These are phyloP conservation scores for Phlyctochytrium planicorne DNA, from an alignment of 192 early-diverging fungal species.

Conservation along the genomic window DNA sequence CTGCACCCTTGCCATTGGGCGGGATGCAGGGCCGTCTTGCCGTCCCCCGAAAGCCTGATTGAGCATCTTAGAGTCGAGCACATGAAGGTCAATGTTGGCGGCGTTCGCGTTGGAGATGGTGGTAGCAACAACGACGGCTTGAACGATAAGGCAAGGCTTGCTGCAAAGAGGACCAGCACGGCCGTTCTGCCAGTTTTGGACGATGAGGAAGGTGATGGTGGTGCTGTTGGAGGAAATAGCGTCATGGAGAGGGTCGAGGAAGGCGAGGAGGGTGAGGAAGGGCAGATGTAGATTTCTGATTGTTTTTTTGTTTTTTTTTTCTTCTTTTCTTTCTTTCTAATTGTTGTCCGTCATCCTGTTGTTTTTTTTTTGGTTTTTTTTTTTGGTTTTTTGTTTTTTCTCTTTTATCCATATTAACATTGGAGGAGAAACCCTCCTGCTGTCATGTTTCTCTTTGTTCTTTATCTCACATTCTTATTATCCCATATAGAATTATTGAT, in stretches of 20 bases:
- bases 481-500: too few relatives aligned
- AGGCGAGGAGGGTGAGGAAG: not conserved
- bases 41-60: slow-evolving; percentile 2
- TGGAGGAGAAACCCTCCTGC: too few relatives aligned
- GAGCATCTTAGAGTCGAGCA: slow-evolving; percentile 13
- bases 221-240: not conserved
- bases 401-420: too few relatives aligned
- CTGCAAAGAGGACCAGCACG: not conserved
- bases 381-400: not conserved
- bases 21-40: slow-evolving; percentile 8
- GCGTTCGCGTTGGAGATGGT: slow-evolving; percentile 4
- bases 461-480: too few relatives aligned
- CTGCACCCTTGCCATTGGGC: slow-evolving; percentile 7
- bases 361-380: slow-evolving; percentile 3
- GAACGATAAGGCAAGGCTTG: too few relatives aligned
- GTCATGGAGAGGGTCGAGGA: not conserved
- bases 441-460: too few relatives aligned
- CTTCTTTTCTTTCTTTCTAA: too few relatives aligned
- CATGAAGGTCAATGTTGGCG: slow-evolving; percentile 8
- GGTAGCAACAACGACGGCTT: too few relatives aligned
- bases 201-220: not conserved
- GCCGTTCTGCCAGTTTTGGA: slow-evolving; percentile 4
- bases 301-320: slow-evolving; percentile 4
- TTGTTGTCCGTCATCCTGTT: too few relatives aligned
- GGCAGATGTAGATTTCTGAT: too few relatives aligned